Percentiles rank a stretch among this genome's conserved stretches.
phyloP scores from a whole-genome alignment of 2,329 filamentous ascomycete genomes.

The Davidsoniella neocaledoniae region DNA sequence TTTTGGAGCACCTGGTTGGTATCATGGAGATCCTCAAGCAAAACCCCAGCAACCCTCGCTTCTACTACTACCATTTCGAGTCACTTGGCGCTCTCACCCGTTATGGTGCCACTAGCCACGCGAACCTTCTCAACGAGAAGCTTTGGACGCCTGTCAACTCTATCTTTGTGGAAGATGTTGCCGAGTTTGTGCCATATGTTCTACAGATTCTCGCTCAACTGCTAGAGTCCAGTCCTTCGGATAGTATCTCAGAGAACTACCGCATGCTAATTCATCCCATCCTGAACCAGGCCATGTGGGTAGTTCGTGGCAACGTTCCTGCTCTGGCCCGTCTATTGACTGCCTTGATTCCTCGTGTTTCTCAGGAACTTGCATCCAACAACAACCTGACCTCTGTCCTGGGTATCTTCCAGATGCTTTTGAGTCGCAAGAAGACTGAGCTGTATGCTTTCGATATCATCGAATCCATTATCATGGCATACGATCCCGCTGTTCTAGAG shows the following conservation, averaged over 20 bases:
- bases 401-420: conserved; percentile 88
- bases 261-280: conserved; percentile 62
- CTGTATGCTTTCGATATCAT: conserved; percentile 77
- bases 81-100: conserved; percentile 72
- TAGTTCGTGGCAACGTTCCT: conserved; percentile 81
- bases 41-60: conserved; percentile 92
- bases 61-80: conserved; percentile 98
- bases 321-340: conserved; percentile 72
- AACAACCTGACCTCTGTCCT: conserved; percentile 76
- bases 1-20: conserved; percentile 69
- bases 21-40: conserved; percentile 85
- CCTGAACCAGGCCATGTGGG: conserved; percentile 72
- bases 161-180: conserved; percentile 66
- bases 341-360: conserved; percentile 65
- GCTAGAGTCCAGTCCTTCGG: conserved; percentile 67
- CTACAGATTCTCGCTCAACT: conserved; percentile 91
- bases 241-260: conserved; percentile 66
- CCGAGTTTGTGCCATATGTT: conserved; percentile 90
- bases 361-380: conserved; percentile 53
- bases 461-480: conserved; percentile 58
- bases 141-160: conserved; percentile 71
- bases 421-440: conserved; percentile 70
- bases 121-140: conserved; percentile 58
- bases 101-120: conserved; percentile 47
- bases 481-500: conserved; percentile 52